Conservation (phyloP, 2,329 filamentous ascomycete genomes). For the Aspergillus carbonarius region DNA sequence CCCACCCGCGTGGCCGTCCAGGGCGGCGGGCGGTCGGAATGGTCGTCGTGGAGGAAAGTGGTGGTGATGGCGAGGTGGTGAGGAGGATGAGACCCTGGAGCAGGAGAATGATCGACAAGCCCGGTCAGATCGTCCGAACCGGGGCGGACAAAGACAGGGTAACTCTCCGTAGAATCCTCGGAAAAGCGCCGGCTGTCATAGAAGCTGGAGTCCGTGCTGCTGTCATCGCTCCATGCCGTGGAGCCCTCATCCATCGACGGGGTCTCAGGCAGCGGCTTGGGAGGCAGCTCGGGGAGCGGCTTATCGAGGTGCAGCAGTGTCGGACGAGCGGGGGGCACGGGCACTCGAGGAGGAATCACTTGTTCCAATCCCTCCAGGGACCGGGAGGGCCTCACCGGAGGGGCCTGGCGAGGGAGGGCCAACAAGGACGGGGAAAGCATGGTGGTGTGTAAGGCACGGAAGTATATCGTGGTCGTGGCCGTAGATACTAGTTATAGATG, state of each 20-base stretch:
- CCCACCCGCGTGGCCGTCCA: constrained; percentile 24
- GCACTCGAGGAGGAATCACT: constrained; percentile 32
- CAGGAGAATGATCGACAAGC: constrained; percentile 25
- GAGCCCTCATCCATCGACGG: constrained; percentile 22
- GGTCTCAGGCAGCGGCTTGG: constrained; percentile 25
- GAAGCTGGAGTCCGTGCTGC: constrained; percentile 28
- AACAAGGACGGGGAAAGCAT: constrained; percentile 27
- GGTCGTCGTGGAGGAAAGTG: constrained; percentile 22
- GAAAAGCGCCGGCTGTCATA: constrained; percentile 16
- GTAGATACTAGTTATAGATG: background rate
- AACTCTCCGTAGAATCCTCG: constrained; percentile 28
- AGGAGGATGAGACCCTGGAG: constrained; percentile 9
- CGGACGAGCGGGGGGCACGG: constrained; percentile 16
- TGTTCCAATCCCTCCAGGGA: constrained; percentile 40
- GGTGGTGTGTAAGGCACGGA: background rate
- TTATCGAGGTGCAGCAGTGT: constrained; percentile 29
- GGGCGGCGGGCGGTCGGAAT: constrained; percentile 23
- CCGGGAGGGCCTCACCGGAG: constrained; percentile 34
- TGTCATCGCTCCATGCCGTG: constrained; percentile 32
- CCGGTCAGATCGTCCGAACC: constrained; percentile 29
- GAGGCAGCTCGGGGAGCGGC: constrained; percentile 33
- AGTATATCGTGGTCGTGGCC: background rate
- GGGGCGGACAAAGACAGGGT: constrained; percentile 34
- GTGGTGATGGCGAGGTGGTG: constrained; percentile 4
- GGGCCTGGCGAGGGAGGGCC: constrained; percentile 25